Conservation (phyloP, 2,329 filamentous ascomycete genomes). For the Trichophyton equinum region DNA sequence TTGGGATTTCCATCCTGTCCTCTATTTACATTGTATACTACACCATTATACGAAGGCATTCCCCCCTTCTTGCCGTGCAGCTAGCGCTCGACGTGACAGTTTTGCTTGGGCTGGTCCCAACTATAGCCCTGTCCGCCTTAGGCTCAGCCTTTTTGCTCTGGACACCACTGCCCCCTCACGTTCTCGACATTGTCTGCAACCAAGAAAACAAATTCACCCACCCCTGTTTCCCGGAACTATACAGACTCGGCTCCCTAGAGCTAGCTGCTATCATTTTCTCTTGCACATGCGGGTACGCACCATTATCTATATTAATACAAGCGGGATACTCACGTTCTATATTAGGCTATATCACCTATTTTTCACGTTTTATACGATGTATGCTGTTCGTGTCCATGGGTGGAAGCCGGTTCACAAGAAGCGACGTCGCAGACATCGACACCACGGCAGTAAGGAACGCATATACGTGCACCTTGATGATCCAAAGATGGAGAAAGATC, state of each 20-base stretch:
- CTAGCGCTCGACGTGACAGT: background rate
- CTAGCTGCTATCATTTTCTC: conserved; percentile 20
- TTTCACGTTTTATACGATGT: conserved; percentile 6
- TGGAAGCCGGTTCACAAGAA: background rate
- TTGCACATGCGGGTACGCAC: conserved; percentile 18
- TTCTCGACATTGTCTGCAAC: conserved; percentile 15
- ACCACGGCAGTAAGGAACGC: conserved; percentile 7
- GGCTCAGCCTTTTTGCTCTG: conserved; percentile 22
- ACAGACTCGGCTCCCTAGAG: conserved; percentile 20
- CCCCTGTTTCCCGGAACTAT: conserved; percentile 21
- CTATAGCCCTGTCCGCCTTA: conserved; percentile 19
- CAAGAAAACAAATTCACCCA: conserved; percentile 18
- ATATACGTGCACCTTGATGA: conserved; percentile 8
- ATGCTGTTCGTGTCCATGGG: background rate
- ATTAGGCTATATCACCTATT: conserved; percentile 1
- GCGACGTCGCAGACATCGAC: conserved; percentile 4
- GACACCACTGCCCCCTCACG: conserved; percentile 12
- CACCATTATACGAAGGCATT: conserved; percentile 4
- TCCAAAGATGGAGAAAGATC: background rate
- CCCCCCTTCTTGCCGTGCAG: background rate
- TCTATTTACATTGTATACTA: conserved; percentile 16
- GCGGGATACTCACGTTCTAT: background rate
- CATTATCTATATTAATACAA: background rate
- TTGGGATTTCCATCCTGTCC: conserved; percentile 14
- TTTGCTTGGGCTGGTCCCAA: conserved; percentile 12